Conservation (phyloP, 129 eudicot species). For the Escallonia rubra region DNA sequence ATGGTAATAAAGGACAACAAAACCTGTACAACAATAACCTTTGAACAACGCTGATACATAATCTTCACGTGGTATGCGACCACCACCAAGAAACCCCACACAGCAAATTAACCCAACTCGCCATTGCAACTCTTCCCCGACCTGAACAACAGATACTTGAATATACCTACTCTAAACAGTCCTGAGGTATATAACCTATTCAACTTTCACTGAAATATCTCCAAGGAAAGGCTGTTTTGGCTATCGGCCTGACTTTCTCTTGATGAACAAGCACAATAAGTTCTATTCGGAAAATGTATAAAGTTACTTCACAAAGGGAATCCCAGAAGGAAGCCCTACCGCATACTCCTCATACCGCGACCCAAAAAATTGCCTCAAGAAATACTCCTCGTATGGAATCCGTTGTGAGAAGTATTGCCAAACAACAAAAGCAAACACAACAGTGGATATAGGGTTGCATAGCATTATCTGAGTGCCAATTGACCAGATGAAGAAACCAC, state of each 20-base stretch:
- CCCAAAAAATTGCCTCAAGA: slow-evolving; percentile 77
- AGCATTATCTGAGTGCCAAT: slow-evolving; percentile 89
- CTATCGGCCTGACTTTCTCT: not conserved
- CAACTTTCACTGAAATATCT: too few relatives aligned
- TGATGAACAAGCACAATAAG: not conserved
- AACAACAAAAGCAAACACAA: slow-evolving; percentile 64
- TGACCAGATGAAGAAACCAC: slow-evolving; percentile 91
- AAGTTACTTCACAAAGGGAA: slow-evolving; percentile 70
- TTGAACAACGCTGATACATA: too few relatives aligned
- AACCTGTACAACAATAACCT: too few relatives aligned
- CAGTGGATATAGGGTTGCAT: slow-evolving; percentile 66
- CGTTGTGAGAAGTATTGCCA: slow-evolving; percentile 69
- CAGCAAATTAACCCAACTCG: too few relatives aligned
- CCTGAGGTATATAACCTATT: too few relatives aligned
- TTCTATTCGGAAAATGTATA: not conserved
- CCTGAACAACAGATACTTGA: too few relatives aligned
- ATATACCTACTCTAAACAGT: too few relatives aligned
- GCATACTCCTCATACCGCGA: slow-evolving; percentile 67
- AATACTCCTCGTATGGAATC: slow-evolving; percentile 89
- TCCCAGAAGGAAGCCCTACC: slow-evolving; percentile 60
- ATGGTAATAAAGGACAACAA: too few relatives aligned
- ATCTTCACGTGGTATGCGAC: too few relatives aligned
- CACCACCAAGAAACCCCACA: too few relatives aligned
- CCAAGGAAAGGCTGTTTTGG: too few relatives aligned
- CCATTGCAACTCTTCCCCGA: too few relatives aligned